Base-by-base conservation (phyloP, 805 yeast genomes). In the Wickerhamomyces xylosicus region DNA sequence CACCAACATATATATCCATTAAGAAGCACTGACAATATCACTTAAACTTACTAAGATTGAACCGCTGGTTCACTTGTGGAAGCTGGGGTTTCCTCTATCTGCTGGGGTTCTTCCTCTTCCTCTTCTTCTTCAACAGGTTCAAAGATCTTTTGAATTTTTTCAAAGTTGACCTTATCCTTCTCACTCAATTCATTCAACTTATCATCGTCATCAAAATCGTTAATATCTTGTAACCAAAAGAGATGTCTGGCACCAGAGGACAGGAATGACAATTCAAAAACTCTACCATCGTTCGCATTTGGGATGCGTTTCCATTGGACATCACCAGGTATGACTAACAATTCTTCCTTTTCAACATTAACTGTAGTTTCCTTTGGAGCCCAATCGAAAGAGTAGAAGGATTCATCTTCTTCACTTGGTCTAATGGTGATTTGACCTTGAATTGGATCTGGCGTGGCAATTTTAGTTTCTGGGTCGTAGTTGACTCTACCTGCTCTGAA, bases 401-500 rank as follows among this genome's bases (percentile, higher is more conserved):
- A 77, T 37, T 81, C 83, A 42, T 81, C 92, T 41, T 83, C 94
- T 20, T 68, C 71, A 48, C 76, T 71, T 20, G 73, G 77, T 40
- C 68, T 66, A 37, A 85, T 70, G 20, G 72, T 63, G 36, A 85
- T 72, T 34, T 61, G 58, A 9, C 95, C 95, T 48, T 79, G 83
- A 43, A 72, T 69, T 3, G 80, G 76, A 42, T 69, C 64, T n/a
- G 95, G 90, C 4, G 79, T 74, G 40, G 85, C 85, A 27, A 66
- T 58, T 36, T 77, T 72, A 2, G 81, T 65, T 10, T 64, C 67
- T 41, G 71, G 79, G 51, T 82, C 73, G 54, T 71, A 79, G 14
- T 67, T 67, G 8, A 83, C 92, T 54, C 70, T 71, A 17, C 95
- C 95, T 20, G 95, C 95, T 57, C 81, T 79, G 64, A 85, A 83